Conservation (phyloP, 306 rosid genomes). For the Herpetospermum pedunculosum region DNA sequence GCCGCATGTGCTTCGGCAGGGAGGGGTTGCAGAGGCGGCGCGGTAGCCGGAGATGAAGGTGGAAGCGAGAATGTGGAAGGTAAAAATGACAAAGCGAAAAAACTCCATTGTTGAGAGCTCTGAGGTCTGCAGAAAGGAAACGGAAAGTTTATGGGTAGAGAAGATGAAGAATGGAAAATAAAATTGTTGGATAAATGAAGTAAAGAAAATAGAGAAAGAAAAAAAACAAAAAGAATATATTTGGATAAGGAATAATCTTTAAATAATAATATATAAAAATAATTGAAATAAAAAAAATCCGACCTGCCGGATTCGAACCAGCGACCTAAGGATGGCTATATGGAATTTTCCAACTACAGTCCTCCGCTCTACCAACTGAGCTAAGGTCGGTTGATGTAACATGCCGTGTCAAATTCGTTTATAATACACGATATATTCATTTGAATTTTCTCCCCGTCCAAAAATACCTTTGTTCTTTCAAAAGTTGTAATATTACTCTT, state of each 20-base stretch:
- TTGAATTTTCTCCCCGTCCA: too few species aligned
- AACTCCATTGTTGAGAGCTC: background rate
- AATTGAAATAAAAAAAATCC: too few species aligned
- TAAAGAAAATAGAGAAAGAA: background rate
- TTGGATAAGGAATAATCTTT: background rate
- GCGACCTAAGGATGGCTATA: background rate
- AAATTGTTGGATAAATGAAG: background rate
- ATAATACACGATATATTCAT: too few species aligned
- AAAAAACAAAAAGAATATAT: background rate
- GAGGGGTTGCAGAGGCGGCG: background rate
- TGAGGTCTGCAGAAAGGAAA: background rate
- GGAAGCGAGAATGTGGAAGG: background rate
- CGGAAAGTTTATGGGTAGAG: background rate
- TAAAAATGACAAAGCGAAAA: too few species aligned
- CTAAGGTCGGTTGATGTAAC: background rate
- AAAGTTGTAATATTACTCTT: too few species aligned
- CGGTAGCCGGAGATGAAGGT: background rate
- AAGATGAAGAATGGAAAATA: background rate
- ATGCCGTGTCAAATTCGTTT: too few species aligned
- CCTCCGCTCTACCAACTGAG: slow-evolving; percentile 13
- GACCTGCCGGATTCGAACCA: too few species aligned
- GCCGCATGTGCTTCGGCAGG: slow-evolving; percentile 44
- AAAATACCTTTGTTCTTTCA: too few species aligned
- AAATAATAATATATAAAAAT: background rate
- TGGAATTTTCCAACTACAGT: background rate